These are phyloP conservation scores for Eutypella sp. DNA, from an alignment of 2,329 filamentous ascomycete species.

Conservation along the genomic window DNA sequence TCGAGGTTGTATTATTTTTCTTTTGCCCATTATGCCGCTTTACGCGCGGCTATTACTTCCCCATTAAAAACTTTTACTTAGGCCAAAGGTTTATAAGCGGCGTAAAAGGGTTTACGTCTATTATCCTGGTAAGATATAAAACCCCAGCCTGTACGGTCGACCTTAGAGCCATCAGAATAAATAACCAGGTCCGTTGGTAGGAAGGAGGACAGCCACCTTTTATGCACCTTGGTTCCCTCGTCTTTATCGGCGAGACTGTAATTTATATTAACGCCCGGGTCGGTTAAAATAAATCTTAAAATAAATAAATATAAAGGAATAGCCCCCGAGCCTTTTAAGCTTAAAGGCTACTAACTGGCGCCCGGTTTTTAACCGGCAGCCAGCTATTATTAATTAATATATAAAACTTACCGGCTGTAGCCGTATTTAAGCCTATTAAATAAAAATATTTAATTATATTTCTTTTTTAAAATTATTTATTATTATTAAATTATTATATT, in stretches of 20 bases:
- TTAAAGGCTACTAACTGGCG: too few relatives aligned
- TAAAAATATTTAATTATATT: background rate
- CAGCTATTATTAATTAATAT: too few relatives aligned
- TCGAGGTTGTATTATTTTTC: background rate
- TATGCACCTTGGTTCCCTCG: background rate
- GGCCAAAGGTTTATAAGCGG: background rate
- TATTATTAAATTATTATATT: background rate
- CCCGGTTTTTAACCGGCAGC: too few relatives aligned
- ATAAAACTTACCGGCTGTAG: too few relatives aligned
- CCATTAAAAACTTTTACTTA: background rate
- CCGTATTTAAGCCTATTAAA: too few relatives aligned
- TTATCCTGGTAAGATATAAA: too few relatives aligned
- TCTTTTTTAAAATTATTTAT: background rate
- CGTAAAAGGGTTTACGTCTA: background rate
- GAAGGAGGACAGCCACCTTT: background rate
- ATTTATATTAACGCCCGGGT: too few relatives aligned
- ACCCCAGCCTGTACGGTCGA: background rate
- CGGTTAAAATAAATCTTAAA: too few relatives aligned
- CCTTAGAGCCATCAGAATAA: background rate
- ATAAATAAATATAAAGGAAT: too few relatives aligned
- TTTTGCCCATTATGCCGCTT: background rate
- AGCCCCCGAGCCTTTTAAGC: too few relatives aligned
- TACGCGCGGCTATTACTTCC: too few relatives aligned
- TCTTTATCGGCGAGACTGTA: background rate
- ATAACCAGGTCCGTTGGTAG: background rate